These are phyloP conservation scores for Pythium sp. DNA, from an alignment of 352 stramenopile genomes.

Conservation along the genomic window DNA sequence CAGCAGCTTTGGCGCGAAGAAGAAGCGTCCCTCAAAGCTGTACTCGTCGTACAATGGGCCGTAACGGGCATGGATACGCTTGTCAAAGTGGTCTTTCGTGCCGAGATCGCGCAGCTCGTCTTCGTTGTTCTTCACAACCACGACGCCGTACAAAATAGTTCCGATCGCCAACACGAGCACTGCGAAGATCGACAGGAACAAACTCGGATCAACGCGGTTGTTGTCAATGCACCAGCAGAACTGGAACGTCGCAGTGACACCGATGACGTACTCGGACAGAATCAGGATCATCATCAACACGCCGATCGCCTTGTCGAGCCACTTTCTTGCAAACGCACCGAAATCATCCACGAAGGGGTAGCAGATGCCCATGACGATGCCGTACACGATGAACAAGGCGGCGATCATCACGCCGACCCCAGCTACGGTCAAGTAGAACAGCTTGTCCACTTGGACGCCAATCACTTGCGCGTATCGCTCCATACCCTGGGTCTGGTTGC, in stretches of 20 bases:
- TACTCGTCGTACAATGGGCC: slow-evolving; percentile 87
- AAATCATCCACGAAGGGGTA: slow-evolving; percentile 61
- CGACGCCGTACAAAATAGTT: slow-evolving; percentile 74
- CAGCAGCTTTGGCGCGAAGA: slow-evolving; percentile 84
- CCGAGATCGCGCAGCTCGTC: slow-evolving; percentile 78
- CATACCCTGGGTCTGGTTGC: slow-evolving; percentile 60
- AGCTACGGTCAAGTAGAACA: slow-evolving; percentile 79
- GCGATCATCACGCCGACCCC: slow-evolving; percentile 50
- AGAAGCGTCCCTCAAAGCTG: slow-evolving; percentile 84
- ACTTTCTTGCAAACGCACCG: slow-evolving; percentile 54
- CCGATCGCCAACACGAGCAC: slow-evolving; percentile 73
- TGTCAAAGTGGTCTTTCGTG: slow-evolving; percentile 84
- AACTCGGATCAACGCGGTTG: slow-evolving; percentile 45
- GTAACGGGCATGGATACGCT: slow-evolving; percentile 77
- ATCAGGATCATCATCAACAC: slow-evolving; percentile 84
- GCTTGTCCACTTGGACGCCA: slow-evolving; percentile 68
- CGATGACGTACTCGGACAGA: slow-evolving; percentile 81
- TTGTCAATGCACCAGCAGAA: slow-evolving; percentile 82
- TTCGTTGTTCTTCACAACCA: slow-evolving; percentile 73
- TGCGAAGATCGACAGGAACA: slow-evolving; percentile 64
- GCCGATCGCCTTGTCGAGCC: slow-evolving; percentile 76
- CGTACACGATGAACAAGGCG: slow-evolving; percentile 48
- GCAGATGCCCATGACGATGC: slow-evolving; percentile 38
- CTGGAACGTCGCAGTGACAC: slow-evolving; percentile 79
- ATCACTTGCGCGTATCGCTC: slow-evolving; percentile 77